Evolutionary conservation across 768 basidiomycete genomes (phyloP).

Genomic region (Hebeloma cylindrosporum): DNA sequence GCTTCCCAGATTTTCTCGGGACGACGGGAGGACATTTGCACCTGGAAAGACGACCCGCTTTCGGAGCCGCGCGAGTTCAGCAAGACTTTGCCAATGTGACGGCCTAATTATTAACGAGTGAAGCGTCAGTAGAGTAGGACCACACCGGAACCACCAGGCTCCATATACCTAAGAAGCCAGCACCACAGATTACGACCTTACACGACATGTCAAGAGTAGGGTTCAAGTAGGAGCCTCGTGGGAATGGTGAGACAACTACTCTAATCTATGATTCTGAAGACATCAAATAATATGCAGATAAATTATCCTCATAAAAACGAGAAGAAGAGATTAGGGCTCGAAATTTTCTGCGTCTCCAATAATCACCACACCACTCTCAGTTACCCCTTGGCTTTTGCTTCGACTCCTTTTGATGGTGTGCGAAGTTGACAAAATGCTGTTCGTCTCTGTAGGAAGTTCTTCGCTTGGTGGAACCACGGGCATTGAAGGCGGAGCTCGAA

Average conservation of each 20-base stretch:
- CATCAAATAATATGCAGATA: not conserved
- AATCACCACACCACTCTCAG: slow-evolving; percentile 36
- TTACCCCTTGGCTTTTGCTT: slow-evolving; percentile 22
- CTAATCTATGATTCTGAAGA: too few species aligned
- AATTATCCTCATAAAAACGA: too few species aligned
- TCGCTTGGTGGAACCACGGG: slow-evolving; percentile 16
- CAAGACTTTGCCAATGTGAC: slow-evolving; percentile 57
- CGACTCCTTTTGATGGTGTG: slow-evolving; percentile 28
- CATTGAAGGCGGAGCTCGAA: slow-evolving; percentile 42
- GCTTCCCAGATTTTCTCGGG: slow-evolving; percentile 42
- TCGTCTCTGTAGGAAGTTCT: slow-evolving; percentile 12
- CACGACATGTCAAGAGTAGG: slow-evolving; percentile 15
- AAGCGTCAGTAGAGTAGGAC: not conserved
- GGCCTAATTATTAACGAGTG: slow-evolving; percentile 38
- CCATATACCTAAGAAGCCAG: slow-evolving; percentile 62
- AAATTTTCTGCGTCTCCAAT: slow-evolving; percentile 38
- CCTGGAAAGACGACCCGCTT: slow-evolving; percentile 31
- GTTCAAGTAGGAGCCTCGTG: not conserved
- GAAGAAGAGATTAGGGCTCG: slow-evolving; percentile 16
- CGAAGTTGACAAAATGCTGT: slow-evolving; percentile 13
- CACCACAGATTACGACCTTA: slow-evolving; percentile 53
- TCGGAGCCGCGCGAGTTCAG: slow-evolving; percentile 26
- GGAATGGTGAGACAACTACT: not conserved
- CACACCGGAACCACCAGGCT: not conserved
- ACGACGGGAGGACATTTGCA: slow-evolving; percentile 62